A percentile compares a stretch with the other conserved stretches of the same genome.
Conservation (phyloP, 140 eudicot species). For the Erigeron philadelphicus region DNA sequence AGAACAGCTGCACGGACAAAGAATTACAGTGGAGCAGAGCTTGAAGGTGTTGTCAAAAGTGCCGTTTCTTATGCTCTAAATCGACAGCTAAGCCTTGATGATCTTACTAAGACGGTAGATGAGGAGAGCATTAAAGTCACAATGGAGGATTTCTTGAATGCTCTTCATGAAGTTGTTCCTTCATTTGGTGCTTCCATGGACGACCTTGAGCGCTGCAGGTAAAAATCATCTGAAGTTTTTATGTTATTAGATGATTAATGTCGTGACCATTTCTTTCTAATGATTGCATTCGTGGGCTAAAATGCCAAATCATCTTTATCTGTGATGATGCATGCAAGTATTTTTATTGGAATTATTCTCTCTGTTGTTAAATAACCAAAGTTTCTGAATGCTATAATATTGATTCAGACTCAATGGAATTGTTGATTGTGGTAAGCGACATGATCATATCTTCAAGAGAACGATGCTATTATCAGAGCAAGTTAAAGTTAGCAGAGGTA, state of each 20-base stretch:
- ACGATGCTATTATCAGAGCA: constrained; percentile 91
- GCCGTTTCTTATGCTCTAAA: constrained; percentile 92
- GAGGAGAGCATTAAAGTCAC: constrained; percentile 92
- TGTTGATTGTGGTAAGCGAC: constrained; percentile 84
- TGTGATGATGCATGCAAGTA: background rate
- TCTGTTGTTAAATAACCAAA: background rate
- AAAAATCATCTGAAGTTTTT: background rate
- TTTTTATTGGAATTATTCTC: background rate
- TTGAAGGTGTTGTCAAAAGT: constrained; percentile 99
- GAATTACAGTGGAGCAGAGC: constrained; percentile 98
- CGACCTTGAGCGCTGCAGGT: constrained; percentile 98
- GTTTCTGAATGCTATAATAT: constrained; percentile 5
- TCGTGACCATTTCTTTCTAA: background rate
- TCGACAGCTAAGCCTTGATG: constrained; percentile 80
- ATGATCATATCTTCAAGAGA: constrained; percentile 78
- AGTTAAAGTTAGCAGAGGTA: constrained; percentile 91
- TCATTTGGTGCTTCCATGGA: constrained; percentile 95
- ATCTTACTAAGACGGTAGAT: constrained; percentile 80
- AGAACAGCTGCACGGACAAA: constrained; percentile 85
- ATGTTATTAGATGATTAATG: background rate
- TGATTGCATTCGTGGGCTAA: background rate
- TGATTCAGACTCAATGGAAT: constrained; percentile 82
- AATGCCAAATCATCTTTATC: background rate
- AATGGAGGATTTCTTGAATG: constrained; percentile 89
- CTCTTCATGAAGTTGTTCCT: constrained; percentile 80